phyloP scores from a whole-genome alignment of 1,139 yeast genomes.

The Blastobotrys elegans region DNA sequence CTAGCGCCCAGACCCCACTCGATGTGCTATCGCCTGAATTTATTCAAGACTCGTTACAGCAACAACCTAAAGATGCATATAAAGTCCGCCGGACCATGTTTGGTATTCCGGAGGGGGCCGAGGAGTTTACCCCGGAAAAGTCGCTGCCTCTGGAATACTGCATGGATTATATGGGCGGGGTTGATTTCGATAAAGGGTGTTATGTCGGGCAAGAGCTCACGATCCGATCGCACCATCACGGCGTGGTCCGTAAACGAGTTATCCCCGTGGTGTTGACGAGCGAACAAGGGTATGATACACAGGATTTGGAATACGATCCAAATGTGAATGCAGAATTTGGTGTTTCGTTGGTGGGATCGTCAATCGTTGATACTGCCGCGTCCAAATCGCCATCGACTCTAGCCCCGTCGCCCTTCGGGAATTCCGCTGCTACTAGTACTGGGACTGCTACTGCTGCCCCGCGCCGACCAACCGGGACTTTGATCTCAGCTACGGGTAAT shows the following conservation, averaged over 20 bases:
- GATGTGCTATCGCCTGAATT: slow-evolving; percentile 28
- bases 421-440: slow-evolving; percentile 25
- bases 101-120: slow-evolving; percentile 63
- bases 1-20: slow-evolving; percentile 32
- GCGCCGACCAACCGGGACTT: slow-evolving; percentile 43
- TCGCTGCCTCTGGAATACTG: slow-evolving; percentile 80
- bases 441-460: slow-evolving; percentile 6
- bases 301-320: slow-evolving; percentile 13
- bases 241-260: slow-evolving; percentile 74
- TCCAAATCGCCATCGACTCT: not conserved
- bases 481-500: slow-evolving; percentile 53
- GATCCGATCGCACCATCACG: slow-evolving; percentile 78
- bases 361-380: slow-evolving; percentile 7
- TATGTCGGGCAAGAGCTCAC: slow-evolving; percentile 95
- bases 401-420: slow-evolving; percentile 16
- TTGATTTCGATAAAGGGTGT: slow-evolving; percentile 88
- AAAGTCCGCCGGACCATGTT: slow-evolving; percentile 47
- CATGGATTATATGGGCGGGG: slow-evolving; percentile 76
- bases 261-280: slow-evolving; percentile 60
- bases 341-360: slow-evolving; percentile 8
- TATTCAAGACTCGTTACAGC: not conserved
- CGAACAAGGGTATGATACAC: slow-evolving; percentile 5
- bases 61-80: slow-evolving; percentile 33
- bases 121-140: slow-evolving; percentile 43
- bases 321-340: not conserved